Base-by-base conservation (phyloP, 768 basidiomycete species). In the Mycena vulgaris region DNA sequence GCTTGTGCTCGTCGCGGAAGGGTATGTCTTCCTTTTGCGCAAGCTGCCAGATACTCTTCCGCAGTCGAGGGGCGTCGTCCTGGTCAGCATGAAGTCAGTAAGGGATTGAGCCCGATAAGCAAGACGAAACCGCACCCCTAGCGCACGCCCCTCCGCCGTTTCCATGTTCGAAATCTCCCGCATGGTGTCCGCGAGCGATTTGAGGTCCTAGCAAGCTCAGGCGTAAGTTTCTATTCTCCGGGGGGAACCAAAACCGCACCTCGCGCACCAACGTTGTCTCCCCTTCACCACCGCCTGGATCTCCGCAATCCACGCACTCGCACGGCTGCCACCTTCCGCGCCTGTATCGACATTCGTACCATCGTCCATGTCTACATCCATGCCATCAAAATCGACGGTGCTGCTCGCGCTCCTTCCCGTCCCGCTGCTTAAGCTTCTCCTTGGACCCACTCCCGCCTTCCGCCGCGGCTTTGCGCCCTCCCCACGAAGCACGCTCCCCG, bases 21-120 rank as follows among this genome's bases (percentile, higher is more conserved):
- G 75, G 75, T 35, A 75, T 68, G 42, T 75, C 68, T 6, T 60
- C 66, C 23, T 70, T 23, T 30, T 47, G 47, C 16, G 56, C 70
- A 23, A 75, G 53, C 25, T 71, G 63, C 57, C 30, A 33, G 23
- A 75, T 17, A 35, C 59, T 66, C 23, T 74, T 55, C 1, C 30
- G 51, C 16, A 75, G 48, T 5, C 57, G 58, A 42, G 59, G 30
- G 14, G 33, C 62, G 37, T 71, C 33, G 13, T 49, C 65, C 66
- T 70, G 35, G 17, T 39, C 9, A 39, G 39, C 39, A 39, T 52
- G 8, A 28, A 58, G 9, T 4, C 13, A 17, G 37, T 33, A 14
- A 48, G n/a, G 10, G 13, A 19, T 39, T n/a, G 35, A 19, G 5
- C 0, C 8, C 8, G 2, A 60, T 2, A 10, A n/a, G n/a, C 6